phyloP scores from a whole-genome alignment of 768 basidiomycete species.

The Hygrophoropsis aurantiaca region DNA sequence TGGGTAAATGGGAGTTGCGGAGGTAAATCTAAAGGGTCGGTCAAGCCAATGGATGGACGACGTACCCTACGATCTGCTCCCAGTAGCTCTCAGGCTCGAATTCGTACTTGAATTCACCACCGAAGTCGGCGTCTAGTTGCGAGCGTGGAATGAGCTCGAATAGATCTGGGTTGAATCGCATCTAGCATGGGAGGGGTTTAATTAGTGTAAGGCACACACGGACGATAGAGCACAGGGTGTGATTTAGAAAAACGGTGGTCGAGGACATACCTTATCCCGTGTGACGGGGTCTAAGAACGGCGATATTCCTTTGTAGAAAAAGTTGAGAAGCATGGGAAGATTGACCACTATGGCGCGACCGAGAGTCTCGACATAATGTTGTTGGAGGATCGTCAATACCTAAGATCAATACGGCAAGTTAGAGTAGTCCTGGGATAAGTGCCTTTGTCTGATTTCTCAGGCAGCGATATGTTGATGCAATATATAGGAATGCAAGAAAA shows the following conservation, averaged over 20 bases:
- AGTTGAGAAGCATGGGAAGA: constrained; percentile 69
- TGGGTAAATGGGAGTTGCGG: constrained; percentile 16
- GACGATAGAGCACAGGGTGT: background rate
- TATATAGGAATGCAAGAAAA: background rate
- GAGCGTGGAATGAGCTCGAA: constrained; percentile 68
- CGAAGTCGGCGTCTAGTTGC: constrained; percentile 83
- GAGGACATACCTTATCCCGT: constrained; percentile 67
- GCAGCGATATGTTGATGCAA: too few relatives aligned
- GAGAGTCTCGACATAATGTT: constrained; percentile 87
- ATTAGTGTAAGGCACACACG: background rate
- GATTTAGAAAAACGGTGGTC: background rate
- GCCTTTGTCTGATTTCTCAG: too few relatives aligned
- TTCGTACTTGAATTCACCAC: constrained; percentile 70
- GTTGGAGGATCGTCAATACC: constrained; percentile 79
- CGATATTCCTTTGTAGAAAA: constrained; percentile 81
- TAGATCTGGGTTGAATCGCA: constrained; percentile 87
- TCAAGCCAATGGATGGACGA: constrained; percentile 4
- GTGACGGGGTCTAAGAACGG: constrained; percentile 90
- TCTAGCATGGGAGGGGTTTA: constrained; percentile 39
- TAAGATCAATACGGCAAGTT: constrained; percentile 14
- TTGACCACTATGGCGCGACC: constrained; percentile 84
- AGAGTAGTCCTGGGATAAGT: too few relatives aligned
- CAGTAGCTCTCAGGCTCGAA: constrained; percentile 78
- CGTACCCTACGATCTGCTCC: constrained; percentile 72
- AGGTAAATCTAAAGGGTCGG: too few relatives aligned